Percentiles rank a stretch among this genome's conserved stretches.
Evolutionary conservation across 2,329 filamentous ascomycete species (phyloP).

Genomic region (Diaporthe citri): DNA sequence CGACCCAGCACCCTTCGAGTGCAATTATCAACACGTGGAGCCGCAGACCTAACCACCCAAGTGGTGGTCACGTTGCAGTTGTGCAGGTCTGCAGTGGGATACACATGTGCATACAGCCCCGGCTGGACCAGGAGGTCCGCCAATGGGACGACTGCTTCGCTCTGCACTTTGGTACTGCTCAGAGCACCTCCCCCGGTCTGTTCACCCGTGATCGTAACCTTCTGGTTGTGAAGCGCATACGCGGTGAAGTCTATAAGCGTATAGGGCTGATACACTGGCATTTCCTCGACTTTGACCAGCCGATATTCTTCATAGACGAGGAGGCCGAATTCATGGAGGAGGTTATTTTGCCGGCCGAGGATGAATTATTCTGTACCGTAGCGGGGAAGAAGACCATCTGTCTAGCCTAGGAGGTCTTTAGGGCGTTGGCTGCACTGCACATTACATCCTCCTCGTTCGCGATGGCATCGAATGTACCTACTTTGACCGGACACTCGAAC

Average conservation of each 20-base stretch:
- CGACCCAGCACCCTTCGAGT: no score
- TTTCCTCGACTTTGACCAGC: background rate
- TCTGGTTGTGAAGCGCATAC: background rate
- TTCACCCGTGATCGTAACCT: background rate
- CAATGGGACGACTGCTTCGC: background rate
- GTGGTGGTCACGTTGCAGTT: background rate
- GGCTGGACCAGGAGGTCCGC: background rate
- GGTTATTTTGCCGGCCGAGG: background rate
- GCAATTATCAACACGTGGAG: background rate
- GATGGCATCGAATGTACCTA: background rate
- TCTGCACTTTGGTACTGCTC: background rate
- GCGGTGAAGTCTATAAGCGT: background rate
- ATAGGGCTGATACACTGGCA: background rate
- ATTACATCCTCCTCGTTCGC: background rate
- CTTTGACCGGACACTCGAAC: background rate
- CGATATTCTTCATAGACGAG: background rate
- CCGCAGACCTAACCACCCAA: background rate
- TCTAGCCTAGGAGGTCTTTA: background rate
- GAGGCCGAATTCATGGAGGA: background rate
- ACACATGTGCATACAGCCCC: conserved; percentile 5
- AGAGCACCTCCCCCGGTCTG: background rate
- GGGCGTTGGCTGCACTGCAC: no score
- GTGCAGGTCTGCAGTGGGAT: background rate
- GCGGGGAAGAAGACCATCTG: background rate
- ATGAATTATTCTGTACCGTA: background rate